Evolutionary conservation across 2,329 filamentous ascomycete species (phyloP), one percentile per base, ranked within the genome.

Genomic region (Ascomycota sp.): DNA sequence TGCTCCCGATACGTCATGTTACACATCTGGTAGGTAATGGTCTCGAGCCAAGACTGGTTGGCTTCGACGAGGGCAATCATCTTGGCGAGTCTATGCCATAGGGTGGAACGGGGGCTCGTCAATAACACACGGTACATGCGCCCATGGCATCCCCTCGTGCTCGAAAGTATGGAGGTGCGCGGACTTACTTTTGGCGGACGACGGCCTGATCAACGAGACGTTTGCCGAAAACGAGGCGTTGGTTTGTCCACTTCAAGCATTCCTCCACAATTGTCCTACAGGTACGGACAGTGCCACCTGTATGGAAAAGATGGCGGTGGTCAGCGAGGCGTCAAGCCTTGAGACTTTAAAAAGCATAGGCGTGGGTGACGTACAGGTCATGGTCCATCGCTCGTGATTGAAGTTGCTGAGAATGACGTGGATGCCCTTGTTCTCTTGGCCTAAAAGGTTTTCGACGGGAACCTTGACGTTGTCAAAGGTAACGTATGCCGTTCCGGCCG

Each of bases 381-480:
- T 81, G 55, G 67, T 75, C 65, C 76, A 82, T 26, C 78, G 67
- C 58, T 83, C 79, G 56, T 89, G 79, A 62, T 89, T 89, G 59
- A 91, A 91, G 58, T 91, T 91, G 56, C 68, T 72, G 48, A 89
- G 59, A 47, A 91, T 81, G 25, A 89, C 78, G 39, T 75, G 67
- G 47, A 91, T 84, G 6, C 82, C 82, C 58, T 86, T 79, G 61
- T 89, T 71, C 56, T 91, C 81, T 48, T 79, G 61, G 39, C 82
- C 82, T 6, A 92, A 59, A 11, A 91, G 59, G 52, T 89, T 74
- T 48, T 72, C 67, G 0, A 71, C 75, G 0, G 82, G 81, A 0
- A 91, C 81, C 58, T 82, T 83, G 53, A 84, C 80, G 43, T 89
- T 78, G 54, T 84, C 77, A 51, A 80, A 86, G 33, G 81, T 79